A percentile compares a stretch with the other conserved stretches of the same genome.
These are phyloP conservation scores for Leccinum longicurvipes DNA, from an alignment of 768 basidiomycete genomes.

Conservation along the genomic window DNA sequence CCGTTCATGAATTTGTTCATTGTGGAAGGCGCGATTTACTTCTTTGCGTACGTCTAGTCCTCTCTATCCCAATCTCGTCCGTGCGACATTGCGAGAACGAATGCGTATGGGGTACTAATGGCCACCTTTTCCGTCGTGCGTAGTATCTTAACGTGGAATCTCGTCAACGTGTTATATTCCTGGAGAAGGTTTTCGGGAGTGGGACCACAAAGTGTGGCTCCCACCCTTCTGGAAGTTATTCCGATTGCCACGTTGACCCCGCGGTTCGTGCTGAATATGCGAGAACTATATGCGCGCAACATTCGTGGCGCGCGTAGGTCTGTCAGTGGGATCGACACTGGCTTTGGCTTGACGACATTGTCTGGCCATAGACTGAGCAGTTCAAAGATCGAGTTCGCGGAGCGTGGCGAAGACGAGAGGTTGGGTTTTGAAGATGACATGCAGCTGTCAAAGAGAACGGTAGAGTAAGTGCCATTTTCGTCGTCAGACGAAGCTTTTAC, in stretches of 20 bases:
- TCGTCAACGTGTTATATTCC: neutral
- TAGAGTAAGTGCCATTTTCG: neutral
- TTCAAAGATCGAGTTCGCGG: neutral
- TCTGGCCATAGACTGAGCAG: neutral
- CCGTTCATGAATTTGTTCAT: constrained; percentile 1
- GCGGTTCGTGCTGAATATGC: neutral
- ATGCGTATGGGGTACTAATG: neutral
- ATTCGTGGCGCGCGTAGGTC: neutral
- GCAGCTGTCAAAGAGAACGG: neutral
- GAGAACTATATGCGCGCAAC: neutral
- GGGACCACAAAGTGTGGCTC: neutral
- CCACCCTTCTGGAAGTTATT: neutral
- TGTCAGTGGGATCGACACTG: neutral
- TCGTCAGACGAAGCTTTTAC: neutral
- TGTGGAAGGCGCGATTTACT: neutral
- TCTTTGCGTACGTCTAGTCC: constrained; percentile 4
- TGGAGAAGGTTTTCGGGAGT: neutral
- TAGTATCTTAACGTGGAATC: neutral
- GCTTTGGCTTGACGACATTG: neutral
- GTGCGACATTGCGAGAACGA: neutral
- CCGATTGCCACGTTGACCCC: neutral
- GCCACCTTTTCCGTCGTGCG: neutral
- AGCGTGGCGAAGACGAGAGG: neutral
- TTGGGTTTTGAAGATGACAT: neutral
- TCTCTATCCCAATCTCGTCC: neutral